Conservation (phyloP, 2,329 filamentous ascomycete genomes). For the Acephala macrosclerotiorum region DNA sequence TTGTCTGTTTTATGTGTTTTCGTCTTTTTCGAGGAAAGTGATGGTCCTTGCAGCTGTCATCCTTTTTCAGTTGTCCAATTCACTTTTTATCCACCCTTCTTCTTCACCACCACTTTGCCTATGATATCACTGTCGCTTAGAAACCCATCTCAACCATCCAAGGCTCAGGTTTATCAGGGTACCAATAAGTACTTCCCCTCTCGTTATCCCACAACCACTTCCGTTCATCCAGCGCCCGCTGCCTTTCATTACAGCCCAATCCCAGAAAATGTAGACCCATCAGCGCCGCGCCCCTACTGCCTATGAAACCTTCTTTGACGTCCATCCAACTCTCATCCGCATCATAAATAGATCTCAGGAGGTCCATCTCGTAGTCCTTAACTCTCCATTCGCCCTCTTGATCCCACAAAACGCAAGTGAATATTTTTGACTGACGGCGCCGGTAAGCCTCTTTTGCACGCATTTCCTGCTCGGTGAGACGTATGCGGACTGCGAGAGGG, state of each 20-base stretch:
- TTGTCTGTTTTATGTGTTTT: too few relatives aligned
- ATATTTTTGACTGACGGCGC: neutral
- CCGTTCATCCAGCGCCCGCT: neutral
- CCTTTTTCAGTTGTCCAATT: too few relatives aligned
- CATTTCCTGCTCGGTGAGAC: constrained; percentile 11
- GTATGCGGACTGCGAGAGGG: constrained; percentile 3
- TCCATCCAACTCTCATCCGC: neutral
- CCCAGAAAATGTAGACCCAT: neutral
- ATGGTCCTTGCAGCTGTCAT: too few relatives aligned
- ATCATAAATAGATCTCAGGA: constrained; percentile 3
- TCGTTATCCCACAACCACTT: neutral
- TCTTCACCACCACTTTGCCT: too few relatives aligned
- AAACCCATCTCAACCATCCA: too few relatives aligned
- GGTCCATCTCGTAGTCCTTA: constrained; percentile 18
- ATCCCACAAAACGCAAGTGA: constrained; percentile 11
- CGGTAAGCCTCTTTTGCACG: neutral
- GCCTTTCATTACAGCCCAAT: constrained; percentile 5
- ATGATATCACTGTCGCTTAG: too few relatives aligned
- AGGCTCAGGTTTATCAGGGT: too few relatives aligned
- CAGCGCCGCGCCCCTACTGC: constrained; percentile 10
- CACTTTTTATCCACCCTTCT: too few relatives aligned
- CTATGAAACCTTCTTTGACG: neutral
- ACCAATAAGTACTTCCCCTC: too few relatives aligned
- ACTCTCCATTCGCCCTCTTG: neutral
- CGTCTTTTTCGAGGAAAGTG: too few relatives aligned